Percentiles rank a stretch among this genome's conserved stretches.
phyloP scores from a whole-genome alignment of 2,329 filamentous ascomycete species.

The Diaporthe caulivora region DNA sequence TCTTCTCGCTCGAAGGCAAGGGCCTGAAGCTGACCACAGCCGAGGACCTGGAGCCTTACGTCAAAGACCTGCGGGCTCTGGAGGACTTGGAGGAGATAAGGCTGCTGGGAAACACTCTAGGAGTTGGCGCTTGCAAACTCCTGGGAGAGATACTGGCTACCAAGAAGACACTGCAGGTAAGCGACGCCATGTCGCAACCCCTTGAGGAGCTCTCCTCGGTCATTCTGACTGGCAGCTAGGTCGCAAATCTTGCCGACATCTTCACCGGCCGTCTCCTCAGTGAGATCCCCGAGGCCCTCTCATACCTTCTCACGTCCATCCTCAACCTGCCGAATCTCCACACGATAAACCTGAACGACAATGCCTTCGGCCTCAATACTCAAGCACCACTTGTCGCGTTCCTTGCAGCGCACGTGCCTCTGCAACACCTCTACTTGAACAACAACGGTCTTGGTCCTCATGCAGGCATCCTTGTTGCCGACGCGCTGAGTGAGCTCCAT shows the following conservation, averaged over 20 bases:
- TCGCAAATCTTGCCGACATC: slow-evolving; percentile 95
- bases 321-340: slow-evolving; percentile 87
- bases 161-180: slow-evolving; percentile 84
- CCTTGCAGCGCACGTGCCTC: slow-evolving; percentile 86
- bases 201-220: slow-evolving; percentile 22
- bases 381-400: slow-evolving; percentile 94
- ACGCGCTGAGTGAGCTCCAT: slow-evolving; percentile 86
- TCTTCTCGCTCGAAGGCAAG: slow-evolving; percentile 93
- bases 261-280: slow-evolving; percentile 94
- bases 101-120: slow-evolving; percentile 91
- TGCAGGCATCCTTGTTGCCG: slow-evolving; percentile 88
- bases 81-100: slow-evolving; percentile 85
- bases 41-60: slow-evolving; percentile 86
- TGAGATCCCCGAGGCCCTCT: slow-evolving; percentile 93
- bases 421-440: slow-evolving; percentile 95
- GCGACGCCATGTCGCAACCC: slow-evolving; percentile 38
- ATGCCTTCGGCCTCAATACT: slow-evolving; percentile 96
- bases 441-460: slow-evolving; percentile 97
- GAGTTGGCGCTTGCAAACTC: slow-evolving; percentile 86
- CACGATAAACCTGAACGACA: slow-evolving; percentile 96
- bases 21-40: slow-evolving; percentile 92
- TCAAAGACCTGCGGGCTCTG: slow-evolving; percentile 79
- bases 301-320: slow-evolving; percentile 85
- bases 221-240: slow-evolving; percentile 52
- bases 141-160: slow-evolving; percentile 86